Evolutionary conservation across 768 basidiomycete species (phyloP), one percentile per base, ranked within the genome.

Genomic region (Russula olivacea): DNA sequence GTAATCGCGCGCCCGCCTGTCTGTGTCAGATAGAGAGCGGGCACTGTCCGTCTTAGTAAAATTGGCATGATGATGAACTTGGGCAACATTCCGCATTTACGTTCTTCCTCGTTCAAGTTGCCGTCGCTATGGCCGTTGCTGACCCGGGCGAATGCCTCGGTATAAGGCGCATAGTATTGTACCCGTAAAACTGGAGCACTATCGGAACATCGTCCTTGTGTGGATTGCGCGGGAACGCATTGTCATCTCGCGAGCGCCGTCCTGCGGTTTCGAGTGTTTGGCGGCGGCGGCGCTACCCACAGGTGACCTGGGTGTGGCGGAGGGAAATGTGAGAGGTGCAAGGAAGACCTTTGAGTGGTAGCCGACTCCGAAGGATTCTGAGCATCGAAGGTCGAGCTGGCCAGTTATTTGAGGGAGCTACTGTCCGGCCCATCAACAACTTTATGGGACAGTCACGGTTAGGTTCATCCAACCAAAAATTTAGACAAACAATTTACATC

Each of bases 151-250:
- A 4, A 28, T 28, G 4, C 28, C 28, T 28, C 4, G 28, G 4
- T 28, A 1, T 66, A 62, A 0, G 75, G 76, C 0, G 67, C 69
- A 66, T 86, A 87, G n/a, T n/a, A n/a, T n/a, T n/a, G 71, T 82
- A 83, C 1, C 87, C 85, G 66, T 83, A 87, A 71, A 80, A 87
- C 69, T 85, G 83, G 0, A 86, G 85, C 4, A 83, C 80, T 52
- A 86, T 53, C 0, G 86, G 77, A 2, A 83, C 81, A 0, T 79
- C 78, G 50, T 81, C 78, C 68, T 83, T 72, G 63, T 76, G 79
- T 53, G 82, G 72, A 60, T 81, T 76, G 14, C 63, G 55, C 2
- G 80, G 78, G 68, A 85, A 79, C 1, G 47, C 40, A 67, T 77
- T 72, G 68, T 83, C 83, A 53, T 28, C 28, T 68, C 55, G 10